Percentiles rank a stretch among this genome's conserved stretches.
These are phyloP conservation scores for Carpinus fangiana DNA, from an alignment of 306 rosid genomes.

Conservation along the genomic window DNA sequence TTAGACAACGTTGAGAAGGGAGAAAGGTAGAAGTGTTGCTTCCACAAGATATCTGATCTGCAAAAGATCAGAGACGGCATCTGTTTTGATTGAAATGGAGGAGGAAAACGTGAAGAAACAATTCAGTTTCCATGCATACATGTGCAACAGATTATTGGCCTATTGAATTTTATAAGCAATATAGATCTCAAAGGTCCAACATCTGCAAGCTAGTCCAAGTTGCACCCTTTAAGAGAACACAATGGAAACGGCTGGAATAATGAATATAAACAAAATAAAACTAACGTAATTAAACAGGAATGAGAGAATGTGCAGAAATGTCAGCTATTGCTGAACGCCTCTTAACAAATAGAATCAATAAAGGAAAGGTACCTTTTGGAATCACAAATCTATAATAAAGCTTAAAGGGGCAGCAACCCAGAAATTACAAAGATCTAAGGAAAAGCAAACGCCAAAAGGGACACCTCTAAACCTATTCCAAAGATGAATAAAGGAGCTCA, in stretches of 20 bases:
- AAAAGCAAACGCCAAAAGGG: slow-evolving; percentile 13
- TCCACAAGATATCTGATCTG: too few species aligned
- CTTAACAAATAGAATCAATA: slow-evolving; percentile 4
- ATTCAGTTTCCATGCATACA: not conserved
- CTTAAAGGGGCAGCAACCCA: slow-evolving; percentile 10
- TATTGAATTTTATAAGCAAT: not conserved
- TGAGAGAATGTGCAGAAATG: not conserved
- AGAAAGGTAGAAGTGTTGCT: too few species aligned
- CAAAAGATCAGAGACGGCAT: not conserved
- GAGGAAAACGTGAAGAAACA: not conserved
- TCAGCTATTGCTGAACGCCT: not conserved
- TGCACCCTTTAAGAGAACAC: not conserved
- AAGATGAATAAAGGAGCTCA: not conserved
- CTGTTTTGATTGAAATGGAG: not conserved
- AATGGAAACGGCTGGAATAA: too few species aligned
- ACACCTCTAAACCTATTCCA: slow-evolving; percentile 5
- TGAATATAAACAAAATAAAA: too few species aligned
- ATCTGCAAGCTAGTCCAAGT: not conserved
- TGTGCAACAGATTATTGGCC: not conserved
- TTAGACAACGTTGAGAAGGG: too few species aligned
- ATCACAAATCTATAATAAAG: slow-evolving; percentile 26
- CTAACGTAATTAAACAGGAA: not conserved
- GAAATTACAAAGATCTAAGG: slow-evolving; percentile 12
- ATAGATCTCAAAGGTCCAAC: not conserved
- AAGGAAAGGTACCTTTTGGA: slow-evolving; percentile 7